Percentiles rank a stretch among this genome's conserved stretches.
phyloP scores from a whole-genome alignment of 371 early-diverging fungal genomes.

The Syncephalastrum sp. region DNA sequence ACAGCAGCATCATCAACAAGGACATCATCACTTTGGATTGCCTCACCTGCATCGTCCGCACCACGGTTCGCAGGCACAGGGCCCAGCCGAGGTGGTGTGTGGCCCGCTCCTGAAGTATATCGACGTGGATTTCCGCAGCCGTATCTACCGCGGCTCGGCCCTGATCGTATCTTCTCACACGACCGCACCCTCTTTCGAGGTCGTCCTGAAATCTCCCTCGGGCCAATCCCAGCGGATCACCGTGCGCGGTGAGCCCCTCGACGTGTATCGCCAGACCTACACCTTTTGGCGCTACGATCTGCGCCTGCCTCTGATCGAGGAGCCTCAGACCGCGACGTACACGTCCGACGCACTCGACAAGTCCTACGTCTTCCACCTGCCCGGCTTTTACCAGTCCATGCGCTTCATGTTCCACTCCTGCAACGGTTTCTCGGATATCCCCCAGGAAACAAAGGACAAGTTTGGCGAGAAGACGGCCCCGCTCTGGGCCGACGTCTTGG shows the following conservation, averaged over 20 bases:
- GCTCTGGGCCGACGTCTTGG: constrained; percentile 78
- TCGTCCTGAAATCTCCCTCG: constrained; percentile 6
- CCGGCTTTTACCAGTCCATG: constrained; percentile 43
- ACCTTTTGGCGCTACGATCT: constrained; percentile 39
- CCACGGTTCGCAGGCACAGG: too few relatives aligned
- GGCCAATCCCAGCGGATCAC: constrained; percentile 9
- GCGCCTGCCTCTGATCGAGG: constrained; percentile 21
- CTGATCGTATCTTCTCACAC: constrained; percentile 29
- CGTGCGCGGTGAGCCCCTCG: constrained; percentile 20
- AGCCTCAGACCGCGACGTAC: constrained; percentile 28
- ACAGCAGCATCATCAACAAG: too few relatives aligned
- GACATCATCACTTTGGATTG: too few relatives aligned
- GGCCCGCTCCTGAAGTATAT: constrained; percentile 38
- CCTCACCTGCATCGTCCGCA: too few relatives aligned
- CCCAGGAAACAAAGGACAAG: constrained; percentile 37
- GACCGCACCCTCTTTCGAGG: constrained; percentile 19
- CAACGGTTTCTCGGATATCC: constrained; percentile 68
- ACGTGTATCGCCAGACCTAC: constrained; percentile 28
- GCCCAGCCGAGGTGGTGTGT: constrained; percentile 16
- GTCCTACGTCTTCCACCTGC: constrained; percentile 36
- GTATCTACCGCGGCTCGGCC: constrained; percentile 33
- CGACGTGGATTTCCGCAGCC: constrained; percentile 22
- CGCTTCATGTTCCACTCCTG: constrained; percentile 66
- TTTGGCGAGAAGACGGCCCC: constrained; percentile 54
- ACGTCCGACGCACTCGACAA: constrained; percentile 12